Evolutionary conservation across 129 eudicot genomes (phyloP), one percentile per base, ranked within the genome.

Genomic region (Pittosporum tobira): DNA sequence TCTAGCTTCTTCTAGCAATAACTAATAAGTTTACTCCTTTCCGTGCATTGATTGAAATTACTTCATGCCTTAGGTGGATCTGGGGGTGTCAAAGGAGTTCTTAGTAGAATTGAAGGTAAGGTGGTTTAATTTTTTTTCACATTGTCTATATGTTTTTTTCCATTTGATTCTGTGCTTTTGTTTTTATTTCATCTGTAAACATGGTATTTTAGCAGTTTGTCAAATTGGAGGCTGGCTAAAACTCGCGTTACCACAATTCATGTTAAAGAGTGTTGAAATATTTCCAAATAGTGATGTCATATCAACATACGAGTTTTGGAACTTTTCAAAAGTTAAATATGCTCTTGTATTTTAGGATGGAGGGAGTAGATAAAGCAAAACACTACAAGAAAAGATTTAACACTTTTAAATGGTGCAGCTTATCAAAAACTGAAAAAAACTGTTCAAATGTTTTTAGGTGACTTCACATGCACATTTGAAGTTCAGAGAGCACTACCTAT

Each of bases 71-170:
- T 68, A 73, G 77, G 77, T 65, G 55, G 59, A 24, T 50, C 57
- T 27, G 30, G 56, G 11, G 66, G 55, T 7, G 44, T 54, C 65
- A 63, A 44, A 20, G 57, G 5, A 29, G 51, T 57, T 44, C 21
- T 73, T 18, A 73, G 31, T 36, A 53, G 63, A 66, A 66, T 73
- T 45, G 72, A 66, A 45, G 77, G 77, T 73, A 65, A 51, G 48
- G 16, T 27, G 37, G 42, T 61, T 49, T 6, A 0, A 15, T 20
- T 31, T 22, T 19, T 1, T 34, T 42, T 21, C 48, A 43, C 19
- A 43, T 61, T 2, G 18, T 43, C 6, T 61, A 25, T 24, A 25
- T 26, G 26, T 46, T 48, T 20, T 42, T 62, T 16, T 6, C 2
- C 11, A 21, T 26, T 61, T 25, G 27, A 23, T 45, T 61, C n/a